phyloP scores from a whole-genome alignment of 768 basidiomycete species.

The Hysterangium stoloniferum region DNA sequence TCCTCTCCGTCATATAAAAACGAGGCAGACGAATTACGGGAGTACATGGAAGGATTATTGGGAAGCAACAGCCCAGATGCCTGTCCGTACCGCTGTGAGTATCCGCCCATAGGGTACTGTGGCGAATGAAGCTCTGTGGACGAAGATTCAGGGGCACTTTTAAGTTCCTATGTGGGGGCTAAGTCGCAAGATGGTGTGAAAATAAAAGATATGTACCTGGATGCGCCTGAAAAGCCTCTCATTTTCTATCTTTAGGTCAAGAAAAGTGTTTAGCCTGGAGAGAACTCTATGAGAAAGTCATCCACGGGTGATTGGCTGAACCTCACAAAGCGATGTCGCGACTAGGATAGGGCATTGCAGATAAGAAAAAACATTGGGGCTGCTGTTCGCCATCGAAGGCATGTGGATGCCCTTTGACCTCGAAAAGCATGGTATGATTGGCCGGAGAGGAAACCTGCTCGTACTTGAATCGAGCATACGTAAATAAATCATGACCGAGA shows the following conservation, averaged over 20 bases:
- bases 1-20: conserved; percentile 18
- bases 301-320: too few species aligned
- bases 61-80: background rate
- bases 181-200: background rate
- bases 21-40: background rate
- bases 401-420: conserved; percentile 61
- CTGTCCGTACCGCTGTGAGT: background rate
- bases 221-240: conserved; percentile 61
- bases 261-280: conserved; percentile 57
- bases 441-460: conserved; percentile 22
- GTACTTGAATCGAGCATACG: conserved; percentile 54
- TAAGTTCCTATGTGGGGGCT: background rate
- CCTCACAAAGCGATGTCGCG: conserved; percentile 62
- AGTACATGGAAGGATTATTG: background rate
- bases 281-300: background rate
- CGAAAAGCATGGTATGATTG: conserved; percentile 47
- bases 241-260: conserved; percentile 87
- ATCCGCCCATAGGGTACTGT: too few species aligned
- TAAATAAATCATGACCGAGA: conserved; percentile 41
- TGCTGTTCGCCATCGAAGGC: conserved; percentile 30
- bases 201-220: conserved; percentile 1
- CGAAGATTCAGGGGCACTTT: background rate
- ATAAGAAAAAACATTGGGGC: conserved; percentile 61
- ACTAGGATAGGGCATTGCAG: conserved; percentile 71
- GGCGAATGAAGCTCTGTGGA: too few species aligned